These are phyloP conservation scores for Penicillium olsonii DNA, from an alignment of 2,329 filamentous ascomycete species.

Conservation along the genomic window DNA sequence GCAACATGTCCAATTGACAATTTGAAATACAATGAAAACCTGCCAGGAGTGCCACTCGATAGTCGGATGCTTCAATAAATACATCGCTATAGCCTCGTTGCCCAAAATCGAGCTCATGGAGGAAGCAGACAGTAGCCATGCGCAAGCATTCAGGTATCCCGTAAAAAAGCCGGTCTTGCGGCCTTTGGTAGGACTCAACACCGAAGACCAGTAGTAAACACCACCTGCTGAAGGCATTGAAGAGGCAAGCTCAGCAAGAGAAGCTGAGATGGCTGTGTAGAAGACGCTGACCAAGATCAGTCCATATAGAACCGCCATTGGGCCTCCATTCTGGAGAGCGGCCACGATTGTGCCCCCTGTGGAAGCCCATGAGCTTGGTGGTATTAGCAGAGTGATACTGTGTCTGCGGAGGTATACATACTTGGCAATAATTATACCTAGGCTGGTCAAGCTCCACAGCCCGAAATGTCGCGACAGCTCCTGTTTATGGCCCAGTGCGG, in stretches of 20 bases:
- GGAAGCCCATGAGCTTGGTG: constrained; percentile 58
- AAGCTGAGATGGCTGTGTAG: constrained; percentile 57
- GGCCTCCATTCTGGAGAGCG: constrained; percentile 60
- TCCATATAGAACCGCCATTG: constrained; percentile 61
- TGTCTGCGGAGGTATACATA: too few species aligned
- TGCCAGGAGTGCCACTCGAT: constrained; percentile 33
- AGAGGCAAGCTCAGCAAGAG: constrained; percentile 58
- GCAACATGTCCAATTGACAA: constrained; percentile 55
- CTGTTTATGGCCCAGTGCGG: constrained; percentile 55
- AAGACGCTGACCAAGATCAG: constrained; percentile 51
- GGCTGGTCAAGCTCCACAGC: constrained; percentile 56
- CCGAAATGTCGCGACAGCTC: constrained; percentile 62
- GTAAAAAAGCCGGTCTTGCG: constrained; percentile 45
- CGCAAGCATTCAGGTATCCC: constrained; percentile 37
- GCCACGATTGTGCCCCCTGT: constrained; percentile 58
- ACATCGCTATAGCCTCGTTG: constrained; percentile 35
- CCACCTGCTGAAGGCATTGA: constrained; percentile 56
- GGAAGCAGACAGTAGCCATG: constrained; percentile 33
- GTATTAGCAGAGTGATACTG: too few species aligned
- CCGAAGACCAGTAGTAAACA: constrained; percentile 61
- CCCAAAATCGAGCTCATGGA: constrained; percentile 36
- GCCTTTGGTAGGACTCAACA: constrained; percentile 52
- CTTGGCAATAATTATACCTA: constrained; percentile 56
- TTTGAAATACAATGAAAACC: constrained; percentile 40
- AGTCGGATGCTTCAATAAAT: constrained; percentile 26